These are phyloP conservation scores for Mycena chlorophos DNA, from an alignment of 768 basidiomycete genomes.

Conservation along the genomic window DNA sequence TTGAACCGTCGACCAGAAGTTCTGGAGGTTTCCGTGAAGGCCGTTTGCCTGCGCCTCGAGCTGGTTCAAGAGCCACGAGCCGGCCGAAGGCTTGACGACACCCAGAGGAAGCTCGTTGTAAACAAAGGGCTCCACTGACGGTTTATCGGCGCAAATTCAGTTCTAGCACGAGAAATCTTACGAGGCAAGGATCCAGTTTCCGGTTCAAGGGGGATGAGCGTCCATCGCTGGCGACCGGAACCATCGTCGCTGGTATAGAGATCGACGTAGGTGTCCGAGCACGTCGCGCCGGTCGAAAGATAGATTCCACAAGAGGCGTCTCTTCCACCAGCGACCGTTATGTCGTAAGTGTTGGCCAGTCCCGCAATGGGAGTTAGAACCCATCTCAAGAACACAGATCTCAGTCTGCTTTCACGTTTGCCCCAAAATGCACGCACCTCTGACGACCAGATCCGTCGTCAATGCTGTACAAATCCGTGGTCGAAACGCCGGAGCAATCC, in stretches of 20 bases:
- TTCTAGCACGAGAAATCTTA: neutral
- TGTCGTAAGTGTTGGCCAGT: conserved; percentile 15
- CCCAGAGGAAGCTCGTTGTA: conserved; percentile 19
- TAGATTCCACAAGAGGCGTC: conserved; percentile 14
- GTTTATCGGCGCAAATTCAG: neutral
- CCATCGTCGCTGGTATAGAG: conserved; percentile 18
- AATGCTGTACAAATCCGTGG: conserved; percentile 7
- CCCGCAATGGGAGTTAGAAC: conserved; percentile 12
- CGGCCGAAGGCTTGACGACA: conserved; percentile 14
- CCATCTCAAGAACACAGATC: conserved; percentile 8
- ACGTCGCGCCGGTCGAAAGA: conserved; percentile 11
- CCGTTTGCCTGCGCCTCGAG: conserved; percentile 14
- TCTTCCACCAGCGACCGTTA: conserved; percentile 12
- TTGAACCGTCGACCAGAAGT: conserved; percentile 16
- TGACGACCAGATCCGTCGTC: conserved; percentile 20
- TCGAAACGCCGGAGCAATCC: conserved; percentile 1
- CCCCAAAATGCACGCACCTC: neutral
- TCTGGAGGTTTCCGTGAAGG: conserved; percentile 17
- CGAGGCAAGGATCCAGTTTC: conserved; percentile 8
- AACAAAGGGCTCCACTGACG: conserved; percentile 13
- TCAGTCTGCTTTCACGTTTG: neutral
- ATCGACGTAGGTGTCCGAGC: conserved; percentile 17
- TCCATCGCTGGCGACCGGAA: conserved; percentile 19
- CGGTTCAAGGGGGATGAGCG: conserved; percentile 7
- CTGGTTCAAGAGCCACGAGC: conserved; percentile 14